A percentile compares a stretch with the other conserved stretches of the same genome.
Conservation (phyloP, 2,329 filamentous ascomycete species). For the Myriangium duriaei region DNA sequence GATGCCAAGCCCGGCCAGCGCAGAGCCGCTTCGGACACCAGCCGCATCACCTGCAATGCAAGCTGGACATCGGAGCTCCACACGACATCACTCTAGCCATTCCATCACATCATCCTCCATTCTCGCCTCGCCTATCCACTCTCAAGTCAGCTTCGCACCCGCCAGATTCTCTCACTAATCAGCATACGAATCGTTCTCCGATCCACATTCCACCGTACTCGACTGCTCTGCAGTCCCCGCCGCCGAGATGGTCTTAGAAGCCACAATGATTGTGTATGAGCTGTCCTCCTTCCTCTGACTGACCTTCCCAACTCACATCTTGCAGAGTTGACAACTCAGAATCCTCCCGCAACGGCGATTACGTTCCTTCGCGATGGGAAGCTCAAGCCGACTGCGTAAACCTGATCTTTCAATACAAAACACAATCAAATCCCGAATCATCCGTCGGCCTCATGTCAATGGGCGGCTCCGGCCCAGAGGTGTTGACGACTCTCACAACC, state of each 20-base stretch:
- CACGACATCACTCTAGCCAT: background rate
- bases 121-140: background rate
- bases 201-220: background rate
- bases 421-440: conserved; percentile 88
- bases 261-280: conserved; percentile 80
- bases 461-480: conserved; percentile 94
- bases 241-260: conserved; percentile 90
- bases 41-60: conserved; percentile 7
- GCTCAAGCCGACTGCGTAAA: conserved; percentile 91
- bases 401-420: conserved; percentile 85
- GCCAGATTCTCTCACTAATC: no score
- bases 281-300: conserved; percentile 9
- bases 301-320: conserved; percentile 17
- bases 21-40: no score
- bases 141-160: no score
- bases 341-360: conserved; percentile 93
- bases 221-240: conserved; percentile 15
- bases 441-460: conserved; percentile 98
- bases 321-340: conserved; percentile 91
- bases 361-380: conserved; percentile 82
- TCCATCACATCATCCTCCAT: background rate
- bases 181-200: no score
- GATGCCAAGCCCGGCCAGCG: no score
- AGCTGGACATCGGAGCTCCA: background rate
- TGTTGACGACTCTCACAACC: conserved; percentile 88